phyloP scores from a whole-genome alignment of 129 eudicot genomes.

The Lactuca saligna region DNA sequence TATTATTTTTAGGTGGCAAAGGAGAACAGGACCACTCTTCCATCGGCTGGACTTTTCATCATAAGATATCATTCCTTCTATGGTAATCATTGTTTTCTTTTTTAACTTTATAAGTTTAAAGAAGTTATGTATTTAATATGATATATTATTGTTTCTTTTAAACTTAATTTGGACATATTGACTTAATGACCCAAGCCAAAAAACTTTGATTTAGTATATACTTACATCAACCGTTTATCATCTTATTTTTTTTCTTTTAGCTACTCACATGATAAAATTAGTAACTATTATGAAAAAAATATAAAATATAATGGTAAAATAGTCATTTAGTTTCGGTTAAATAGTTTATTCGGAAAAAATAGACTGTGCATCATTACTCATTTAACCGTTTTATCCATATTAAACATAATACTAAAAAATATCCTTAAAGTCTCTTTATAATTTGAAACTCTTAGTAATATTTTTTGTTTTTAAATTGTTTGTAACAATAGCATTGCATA shows the following conservation, averaged over 20 bases:
- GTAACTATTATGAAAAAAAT: no score
- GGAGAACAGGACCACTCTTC: conserved; percentile 67
- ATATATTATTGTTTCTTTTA: no score
- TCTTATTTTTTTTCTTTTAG: no score
- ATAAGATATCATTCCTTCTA: conserved; percentile 87
- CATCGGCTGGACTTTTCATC: conserved; percentile 87
- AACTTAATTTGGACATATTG: no score
- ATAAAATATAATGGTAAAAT: not conserved
- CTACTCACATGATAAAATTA: not conserved
- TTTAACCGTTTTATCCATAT: no score
- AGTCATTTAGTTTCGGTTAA: no score
- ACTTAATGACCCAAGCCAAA: not conserved
- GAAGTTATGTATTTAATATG: not conserved
- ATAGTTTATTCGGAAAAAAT: no score
- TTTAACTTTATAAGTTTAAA: not conserved
- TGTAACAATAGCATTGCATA: conserved; percentile 58
- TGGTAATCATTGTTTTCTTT: conserved; percentile 36
- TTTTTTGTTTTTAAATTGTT: not conserved
- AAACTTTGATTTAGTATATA: no score
- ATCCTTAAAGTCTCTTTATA: not conserved
- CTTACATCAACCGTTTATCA: no score
- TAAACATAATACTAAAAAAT: no score
- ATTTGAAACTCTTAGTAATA: not conserved
- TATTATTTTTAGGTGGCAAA: conserved; percentile 61
- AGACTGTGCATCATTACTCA: not conserved